phyloP scores from a whole-genome alignment of 108 stramenopile genomes.

The Stephanodiscus triporus region DNA sequence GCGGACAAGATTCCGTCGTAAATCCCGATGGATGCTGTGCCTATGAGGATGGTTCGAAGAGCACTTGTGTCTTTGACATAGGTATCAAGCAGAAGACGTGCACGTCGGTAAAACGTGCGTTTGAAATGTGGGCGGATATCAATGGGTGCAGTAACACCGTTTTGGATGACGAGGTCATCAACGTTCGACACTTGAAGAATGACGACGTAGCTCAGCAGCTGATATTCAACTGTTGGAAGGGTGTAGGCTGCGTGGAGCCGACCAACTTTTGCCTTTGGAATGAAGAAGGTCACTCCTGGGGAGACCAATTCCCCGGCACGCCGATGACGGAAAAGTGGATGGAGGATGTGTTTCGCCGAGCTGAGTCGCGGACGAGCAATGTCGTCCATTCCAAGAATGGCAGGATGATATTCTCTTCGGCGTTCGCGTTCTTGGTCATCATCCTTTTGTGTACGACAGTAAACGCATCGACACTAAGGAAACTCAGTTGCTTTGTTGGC shows the following conservation, averaged over 20 bases:
- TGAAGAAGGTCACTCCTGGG: constrained; percentile 45
- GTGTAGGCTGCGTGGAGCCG: constrained; percentile 24
- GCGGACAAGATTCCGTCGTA: constrained; percentile 37
- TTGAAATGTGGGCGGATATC: constrained; percentile 39
- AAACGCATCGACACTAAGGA: background rate
- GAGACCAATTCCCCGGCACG: constrained; percentile 25
- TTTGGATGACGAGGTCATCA: background rate
- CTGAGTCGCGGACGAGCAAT: background rate
- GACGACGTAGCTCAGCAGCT: background rate
- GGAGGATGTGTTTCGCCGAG: constrained; percentile 7
- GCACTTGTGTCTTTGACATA: constrained; percentile 34
- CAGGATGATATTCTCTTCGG: background rate
- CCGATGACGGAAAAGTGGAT: constrained; percentile 34
- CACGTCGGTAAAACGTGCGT: constrained; percentile 32
- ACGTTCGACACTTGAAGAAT: background rate
- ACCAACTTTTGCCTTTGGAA: constrained; percentile 45
- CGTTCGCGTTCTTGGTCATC: background rate
- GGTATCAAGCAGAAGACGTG: constrained; percentile 31
- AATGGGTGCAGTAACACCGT: constrained; percentile 27
- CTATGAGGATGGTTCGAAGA: background rate
- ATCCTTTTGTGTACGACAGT: background rate
- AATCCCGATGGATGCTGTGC: constrained; percentile 40
- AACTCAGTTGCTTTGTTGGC: background rate
- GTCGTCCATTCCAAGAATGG: background rate
- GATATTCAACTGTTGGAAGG: constrained; percentile 22